Percentiles rank a stretch among this genome's conserved stretches.
Conservation (phyloP, 164 flowering plant species). For the Umbellularia californica region DNA sequence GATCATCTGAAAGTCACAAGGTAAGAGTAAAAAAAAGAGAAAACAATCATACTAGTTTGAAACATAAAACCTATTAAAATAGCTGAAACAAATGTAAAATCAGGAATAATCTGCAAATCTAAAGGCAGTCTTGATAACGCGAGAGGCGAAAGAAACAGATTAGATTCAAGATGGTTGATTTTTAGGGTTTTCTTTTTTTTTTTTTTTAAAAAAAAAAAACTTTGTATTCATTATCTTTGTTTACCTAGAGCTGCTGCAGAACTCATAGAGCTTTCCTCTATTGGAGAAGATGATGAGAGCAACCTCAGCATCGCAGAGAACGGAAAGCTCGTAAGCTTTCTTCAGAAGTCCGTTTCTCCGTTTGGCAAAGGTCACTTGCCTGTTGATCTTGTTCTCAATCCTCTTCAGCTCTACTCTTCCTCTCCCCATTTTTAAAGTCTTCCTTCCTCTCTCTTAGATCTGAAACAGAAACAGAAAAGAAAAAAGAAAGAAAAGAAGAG, state of each 20-base stretch:
- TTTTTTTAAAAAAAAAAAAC: not conserved
- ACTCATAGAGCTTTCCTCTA: slow-evolving; percentile 25
- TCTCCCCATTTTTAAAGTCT: slow-evolving; percentile 14
- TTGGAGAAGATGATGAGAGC: slow-evolving; percentile 25
- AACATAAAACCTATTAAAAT: no score
- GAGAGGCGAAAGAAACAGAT: no score
- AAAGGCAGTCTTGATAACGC: no score
- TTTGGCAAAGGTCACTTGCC: slow-evolving; percentile 19
- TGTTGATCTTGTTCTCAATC: slow-evolving; percentile 25
- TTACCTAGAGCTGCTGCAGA: slow-evolving; percentile 22
- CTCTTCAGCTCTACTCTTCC: slow-evolving; percentile 26
- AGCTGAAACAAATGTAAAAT: no score
- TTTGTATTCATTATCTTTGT: not conserved
- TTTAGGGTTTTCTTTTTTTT: not conserved
- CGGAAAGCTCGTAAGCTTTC: slow-evolving; percentile 23
- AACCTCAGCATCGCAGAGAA: slow-evolving; percentile 25
- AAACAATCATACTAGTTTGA: no score
- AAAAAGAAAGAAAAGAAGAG: not conserved
- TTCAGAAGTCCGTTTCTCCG: slow-evolving; percentile 18
- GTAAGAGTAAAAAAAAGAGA: no score
- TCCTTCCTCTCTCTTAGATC: not conserved
- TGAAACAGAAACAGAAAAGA: not conserved
- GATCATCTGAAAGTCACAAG: no score
- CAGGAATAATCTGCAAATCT: no score
- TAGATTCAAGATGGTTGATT: no score